phyloP scores from a whole-genome alignment of 164 flowering plant genomes.

The Stephania cephalantha region DNA sequence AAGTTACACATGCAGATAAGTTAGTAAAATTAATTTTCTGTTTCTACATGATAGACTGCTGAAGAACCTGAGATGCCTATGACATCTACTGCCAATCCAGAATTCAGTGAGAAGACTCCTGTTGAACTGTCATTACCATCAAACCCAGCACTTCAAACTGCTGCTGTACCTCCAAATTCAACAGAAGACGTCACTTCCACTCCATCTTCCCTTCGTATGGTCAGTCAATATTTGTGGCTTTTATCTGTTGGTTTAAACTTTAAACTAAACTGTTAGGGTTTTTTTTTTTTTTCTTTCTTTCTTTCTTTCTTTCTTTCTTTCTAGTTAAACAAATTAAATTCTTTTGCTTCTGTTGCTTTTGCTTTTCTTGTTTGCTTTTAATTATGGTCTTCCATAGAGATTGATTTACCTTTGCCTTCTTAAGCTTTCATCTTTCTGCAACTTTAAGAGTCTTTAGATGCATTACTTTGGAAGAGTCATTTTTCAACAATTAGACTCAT shows the following conservation, averaged over 20 bases:
- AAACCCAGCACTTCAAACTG: constrained; percentile 33
- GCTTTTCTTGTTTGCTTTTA: too few relatives aligned
- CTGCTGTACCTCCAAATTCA: constrained; percentile 34
- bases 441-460: neutral
- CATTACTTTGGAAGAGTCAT: neutral
- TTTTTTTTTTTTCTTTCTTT: too few relatives aligned
- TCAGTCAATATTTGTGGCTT: constrained; percentile 18
- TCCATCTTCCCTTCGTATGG: constrained; percentile 80
- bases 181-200: constrained; percentile 50
- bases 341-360: neutral
- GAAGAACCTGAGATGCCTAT: constrained; percentile 52
- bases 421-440: neutral
- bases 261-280: neutral
- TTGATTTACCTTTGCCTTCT: neutral
- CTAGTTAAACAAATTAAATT: too few relatives aligned
- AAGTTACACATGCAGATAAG: neutral
- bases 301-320: too few relatives aligned
- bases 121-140: constrained; percentile 46
- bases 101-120: constrained; percentile 36
- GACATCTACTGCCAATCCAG: constrained; percentile 34
- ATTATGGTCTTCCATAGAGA: neutral
- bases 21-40: neutral
- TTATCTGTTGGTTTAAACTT: neutral
- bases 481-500: neutral
- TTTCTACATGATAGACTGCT: constrained; percentile 41